A percentile compares a stretch with the other conserved stretches of the same genome.
phyloP scores from a whole-genome alignment of 345 rosid species.

The Camelina laxa region DNA sequence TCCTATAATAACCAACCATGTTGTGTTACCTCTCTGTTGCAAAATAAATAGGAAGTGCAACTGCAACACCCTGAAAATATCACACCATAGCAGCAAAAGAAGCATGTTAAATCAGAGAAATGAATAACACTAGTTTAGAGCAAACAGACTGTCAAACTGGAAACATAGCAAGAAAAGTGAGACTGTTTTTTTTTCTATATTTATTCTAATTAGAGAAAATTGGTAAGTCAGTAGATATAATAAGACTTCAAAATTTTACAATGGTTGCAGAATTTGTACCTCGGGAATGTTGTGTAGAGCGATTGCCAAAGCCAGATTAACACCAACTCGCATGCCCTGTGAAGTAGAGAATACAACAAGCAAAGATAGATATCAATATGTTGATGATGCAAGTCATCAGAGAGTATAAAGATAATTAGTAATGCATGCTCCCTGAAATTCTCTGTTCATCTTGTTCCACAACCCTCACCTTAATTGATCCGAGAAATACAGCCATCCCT shows the following conservation, averaged over 20 bases:
- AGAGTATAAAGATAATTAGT: background rate
- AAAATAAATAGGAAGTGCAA: slow-evolving; percentile 93
- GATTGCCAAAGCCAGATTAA: slow-evolving; percentile 93
- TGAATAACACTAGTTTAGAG: slow-evolving; percentile 11
- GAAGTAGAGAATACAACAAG: slow-evolving; percentile 37
- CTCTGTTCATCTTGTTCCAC: slow-evolving; percentile 14
- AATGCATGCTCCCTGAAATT: background rate
- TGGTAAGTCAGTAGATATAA: slow-evolving; percentile 25
- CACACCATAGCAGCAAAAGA: slow-evolving; percentile 26
- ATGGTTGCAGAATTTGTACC: slow-evolving; percentile 55
- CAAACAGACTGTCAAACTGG: slow-evolving; percentile 6
- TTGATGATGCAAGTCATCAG: slow-evolving; percentile 11
- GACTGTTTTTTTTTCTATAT: background rate
- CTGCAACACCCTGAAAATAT: slow-evolving; percentile 87
- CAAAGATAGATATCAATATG: slow-evolving; percentile 16
- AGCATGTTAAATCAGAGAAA: slow-evolving; percentile 28
- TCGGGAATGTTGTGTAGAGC: slow-evolving; percentile 99
- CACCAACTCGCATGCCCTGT: slow-evolving; percentile 94
- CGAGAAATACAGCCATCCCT: slow-evolving; percentile 99
- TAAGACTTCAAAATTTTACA: background rate
- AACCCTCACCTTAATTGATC: slow-evolving; percentile 84
- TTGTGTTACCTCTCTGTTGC: slow-evolving; percentile 91
- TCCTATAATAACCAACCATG: slow-evolving; percentile 24
- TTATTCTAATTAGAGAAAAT: background rate
- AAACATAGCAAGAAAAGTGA: slow-evolving; percentile 1